Percentiles rank a stretch among this genome's conserved stretches.
Conservation (phyloP, 2,329 filamentous ascomycete species). For the Epichloe brachyelytri region DNA sequence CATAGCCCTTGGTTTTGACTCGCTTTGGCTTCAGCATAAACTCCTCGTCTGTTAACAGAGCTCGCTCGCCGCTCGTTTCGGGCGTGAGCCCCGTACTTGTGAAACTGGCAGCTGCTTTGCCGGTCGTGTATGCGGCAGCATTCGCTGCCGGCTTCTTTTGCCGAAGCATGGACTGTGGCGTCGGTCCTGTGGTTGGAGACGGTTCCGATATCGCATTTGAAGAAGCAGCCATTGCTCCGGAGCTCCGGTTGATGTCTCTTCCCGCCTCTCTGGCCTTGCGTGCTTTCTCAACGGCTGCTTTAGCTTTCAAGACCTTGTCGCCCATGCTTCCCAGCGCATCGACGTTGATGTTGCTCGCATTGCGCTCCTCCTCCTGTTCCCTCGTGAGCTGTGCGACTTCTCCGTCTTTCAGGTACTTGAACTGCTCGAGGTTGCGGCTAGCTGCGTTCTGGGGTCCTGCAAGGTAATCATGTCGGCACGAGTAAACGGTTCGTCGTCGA, state of each 20-base stretch:
- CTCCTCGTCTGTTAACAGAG: constrained; percentile 82
- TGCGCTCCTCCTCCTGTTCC: constrained; percentile 56
- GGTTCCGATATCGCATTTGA: constrained; percentile 9
- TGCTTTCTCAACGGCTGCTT: constrained; percentile 85
- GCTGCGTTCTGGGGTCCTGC: constrained; percentile 85
- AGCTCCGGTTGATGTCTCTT: constrained; percentile 41
- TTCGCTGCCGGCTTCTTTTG: constrained; percentile 61
- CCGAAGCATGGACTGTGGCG: constrained; percentile 28
- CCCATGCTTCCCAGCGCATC: constrained; percentile 64
- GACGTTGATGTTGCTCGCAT: constrained; percentile 60
- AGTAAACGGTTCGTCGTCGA: constrained; percentile 76
- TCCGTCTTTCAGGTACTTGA: constrained; percentile 82
- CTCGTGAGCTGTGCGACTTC: constrained; percentile 53
- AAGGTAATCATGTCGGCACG: constrained; percentile 90
- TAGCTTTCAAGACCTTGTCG: constrained; percentile 79
- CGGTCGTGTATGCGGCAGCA: constrained; percentile 80
- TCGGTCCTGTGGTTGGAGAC: constrained; percentile 4
- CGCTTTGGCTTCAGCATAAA: constrained; percentile 89
- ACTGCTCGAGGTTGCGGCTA: constrained; percentile 69
- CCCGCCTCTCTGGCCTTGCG: constrained; percentile 57
- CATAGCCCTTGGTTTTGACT: constrained; percentile 84
- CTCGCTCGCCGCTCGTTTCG: constrained; percentile 76
- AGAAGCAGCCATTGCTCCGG: constrained; percentile 29
- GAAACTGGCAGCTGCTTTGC: constrained; percentile 82
- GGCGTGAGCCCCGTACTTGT: constrained; percentile 90